These are phyloP conservation scores for Bipolaris sorokiniana DNA, from an alignment of 2,329 filamentous ascomycete species.

Conservation along the genomic window DNA sequence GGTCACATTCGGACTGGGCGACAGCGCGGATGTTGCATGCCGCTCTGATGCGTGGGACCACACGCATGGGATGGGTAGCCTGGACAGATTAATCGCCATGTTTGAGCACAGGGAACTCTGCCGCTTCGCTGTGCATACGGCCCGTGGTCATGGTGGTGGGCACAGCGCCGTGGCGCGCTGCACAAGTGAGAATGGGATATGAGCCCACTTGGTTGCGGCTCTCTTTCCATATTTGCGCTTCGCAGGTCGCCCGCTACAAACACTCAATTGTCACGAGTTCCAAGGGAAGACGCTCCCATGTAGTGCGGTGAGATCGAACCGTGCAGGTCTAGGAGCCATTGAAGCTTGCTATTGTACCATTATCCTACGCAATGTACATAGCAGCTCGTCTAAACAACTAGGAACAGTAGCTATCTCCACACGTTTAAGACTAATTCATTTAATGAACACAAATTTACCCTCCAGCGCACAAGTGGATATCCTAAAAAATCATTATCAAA, in stretches of 20 bases:
- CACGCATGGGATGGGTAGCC: neutral
- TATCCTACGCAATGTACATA: conserved; percentile 2
- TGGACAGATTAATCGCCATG: neutral
- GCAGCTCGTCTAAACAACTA: neutral
- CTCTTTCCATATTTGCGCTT: neutral
- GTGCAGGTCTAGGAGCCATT: neutral
- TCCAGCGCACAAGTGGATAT: conserved; percentile 16
- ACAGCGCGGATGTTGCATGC: conserved; percentile 5
- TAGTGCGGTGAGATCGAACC: neutral
- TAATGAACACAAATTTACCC: conserved; percentile 3
- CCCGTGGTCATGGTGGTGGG: neutral
- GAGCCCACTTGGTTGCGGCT: neutral
- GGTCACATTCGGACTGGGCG: neutral
- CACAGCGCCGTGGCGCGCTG: neutral
- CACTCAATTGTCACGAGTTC: neutral
- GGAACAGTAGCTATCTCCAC: conserved; percentile 3
- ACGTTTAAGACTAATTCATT: conserved; percentile 6
- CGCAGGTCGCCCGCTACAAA: neutral
- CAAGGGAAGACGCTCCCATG: neutral
- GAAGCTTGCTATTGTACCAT: neutral
- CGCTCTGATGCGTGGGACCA: conserved; percentile 6
- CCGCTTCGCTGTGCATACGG: neutral
- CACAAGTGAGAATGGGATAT: neutral
- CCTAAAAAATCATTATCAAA: conserved; percentile 7
- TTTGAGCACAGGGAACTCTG: neutral